Conservation (phyloP, 73 alveolate species). For the Paramecium pentaurelia region DNA sequence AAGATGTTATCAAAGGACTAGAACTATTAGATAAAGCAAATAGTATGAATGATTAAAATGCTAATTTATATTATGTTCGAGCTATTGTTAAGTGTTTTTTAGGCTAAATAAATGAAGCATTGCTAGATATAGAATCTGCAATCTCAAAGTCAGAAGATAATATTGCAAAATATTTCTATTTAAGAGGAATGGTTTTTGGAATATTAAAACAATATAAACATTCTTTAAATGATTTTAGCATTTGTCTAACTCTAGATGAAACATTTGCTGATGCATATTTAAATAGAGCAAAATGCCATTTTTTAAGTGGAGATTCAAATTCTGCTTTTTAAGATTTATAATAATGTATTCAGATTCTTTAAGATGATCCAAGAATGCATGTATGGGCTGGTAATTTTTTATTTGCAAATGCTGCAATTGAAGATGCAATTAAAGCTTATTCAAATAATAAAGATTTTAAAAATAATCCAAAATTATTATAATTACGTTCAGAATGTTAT, state of each 20-base stretch:
- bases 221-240: slow-evolving; percentile 58
- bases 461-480: neutral
- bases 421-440: slow-evolving; percentile 68
- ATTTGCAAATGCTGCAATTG: slow-evolving; percentile 61
- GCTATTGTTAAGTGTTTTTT: slow-evolving; percentile 53
- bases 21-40: slow-evolving; percentile 55
- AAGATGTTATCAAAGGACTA: slow-evolving; percentile 1
- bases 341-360: neutral
- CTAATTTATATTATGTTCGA: slow-evolving; percentile 57
- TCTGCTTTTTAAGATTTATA: slow-evolving; percentile 58
- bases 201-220: neutral
- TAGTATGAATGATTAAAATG: slow-evolving; percentile 45
- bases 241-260: slow-evolving; percentile 56
- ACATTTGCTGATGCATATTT: slow-evolving; percentile 59
- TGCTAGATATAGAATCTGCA: slow-evolving; percentile 58
- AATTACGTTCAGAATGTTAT: slow-evolving; percentile 53
- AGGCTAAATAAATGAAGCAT: slow-evolving; percentile 50
- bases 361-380: slow-evolving; percentile 63
- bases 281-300: slow-evolving; percentile 61
- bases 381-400: slow-evolving; percentile 68
- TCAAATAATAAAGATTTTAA: slow-evolving; percentile 42
- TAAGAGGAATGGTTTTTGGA: slow-evolving; percentile 63
- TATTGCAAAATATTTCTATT: slow-evolving; percentile 50
- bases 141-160: slow-evolving; percentile 66
- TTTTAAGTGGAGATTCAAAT: slow-evolving; percentile 47